Percentiles rank a stretch among this genome's conserved stretches.
phyloP scores from a whole-genome alignment of 2,329 filamentous ascomycete genomes.

The Colletotrichum camelliae region DNA sequence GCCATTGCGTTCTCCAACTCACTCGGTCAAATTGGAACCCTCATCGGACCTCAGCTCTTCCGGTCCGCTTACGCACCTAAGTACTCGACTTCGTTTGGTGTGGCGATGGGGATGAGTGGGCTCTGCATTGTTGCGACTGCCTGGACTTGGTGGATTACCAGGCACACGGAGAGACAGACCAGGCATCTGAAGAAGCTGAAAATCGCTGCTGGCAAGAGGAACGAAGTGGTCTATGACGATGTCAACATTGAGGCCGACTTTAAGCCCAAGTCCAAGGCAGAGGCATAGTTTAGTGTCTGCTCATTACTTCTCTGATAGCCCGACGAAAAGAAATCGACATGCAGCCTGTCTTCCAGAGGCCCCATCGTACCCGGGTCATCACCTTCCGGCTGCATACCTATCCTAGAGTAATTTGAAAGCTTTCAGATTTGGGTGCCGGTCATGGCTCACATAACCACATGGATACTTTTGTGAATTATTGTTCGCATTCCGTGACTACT shows the following conservation, averaged over 20 bases:
- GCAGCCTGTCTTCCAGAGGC: background rate
- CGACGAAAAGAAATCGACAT: background rate
- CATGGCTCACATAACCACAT: background rate
- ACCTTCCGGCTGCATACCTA: background rate
- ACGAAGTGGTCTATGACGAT: background rate
- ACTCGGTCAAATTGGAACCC: slow-evolving; percentile 54
- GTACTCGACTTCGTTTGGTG: background rate
- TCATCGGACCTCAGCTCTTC: slow-evolving; percentile 45
- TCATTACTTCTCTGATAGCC: background rate
- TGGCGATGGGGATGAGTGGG: slow-evolving; percentile 46
- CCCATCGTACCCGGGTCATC: background rate
- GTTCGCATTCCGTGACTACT: background rate
- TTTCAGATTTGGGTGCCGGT: background rate
- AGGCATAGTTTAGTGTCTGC: background rate
- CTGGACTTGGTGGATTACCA: slow-evolving; percentile 50
- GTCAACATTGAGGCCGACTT: background rate
- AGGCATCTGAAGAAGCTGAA: slow-evolving; percentile 28
- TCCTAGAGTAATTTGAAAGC: background rate
- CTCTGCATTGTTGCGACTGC: slow-evolving; percentile 43
- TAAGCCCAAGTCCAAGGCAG: background rate
- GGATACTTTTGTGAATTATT: background rate
- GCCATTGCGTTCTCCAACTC: slow-evolving; percentile 54
- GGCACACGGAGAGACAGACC: slow-evolving; percentile 48
- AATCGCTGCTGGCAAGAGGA: background rate
- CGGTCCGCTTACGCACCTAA: background rate